A percentile compares a stretch with the other conserved stretches of the same genome.
These are phyloP conservation scores for Paecilomyces formosus DNA, from an alignment of 2,329 filamentous ascomycete species.

Conservation along the genomic window DNA sequence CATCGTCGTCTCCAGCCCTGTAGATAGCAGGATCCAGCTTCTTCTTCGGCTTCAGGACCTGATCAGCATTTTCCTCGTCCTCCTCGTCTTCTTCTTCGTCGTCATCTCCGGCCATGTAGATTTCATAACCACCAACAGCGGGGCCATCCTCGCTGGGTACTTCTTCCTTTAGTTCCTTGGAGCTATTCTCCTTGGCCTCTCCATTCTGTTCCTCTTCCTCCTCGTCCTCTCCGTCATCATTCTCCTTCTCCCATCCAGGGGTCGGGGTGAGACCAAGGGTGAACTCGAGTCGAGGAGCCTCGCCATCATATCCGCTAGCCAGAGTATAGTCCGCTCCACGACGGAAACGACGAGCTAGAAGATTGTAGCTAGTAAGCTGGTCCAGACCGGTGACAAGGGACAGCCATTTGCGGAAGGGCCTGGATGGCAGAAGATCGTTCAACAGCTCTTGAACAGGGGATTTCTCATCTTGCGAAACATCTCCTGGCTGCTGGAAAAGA, in stretches of 20 bases:
- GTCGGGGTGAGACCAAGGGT: constrained; percentile 83
- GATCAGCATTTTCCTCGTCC: constrained; percentile 20
- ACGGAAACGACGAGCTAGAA: constrained; percentile 81
- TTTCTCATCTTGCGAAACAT: constrained; percentile 23
- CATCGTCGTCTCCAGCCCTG: constrained; percentile 62
- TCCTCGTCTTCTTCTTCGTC: constrained; percentile 49
- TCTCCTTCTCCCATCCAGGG: constrained; percentile 71
- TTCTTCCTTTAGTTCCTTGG: constrained; percentile 20
- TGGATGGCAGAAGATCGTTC: constrained; percentile 73
- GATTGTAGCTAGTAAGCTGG: constrained; percentile 60
- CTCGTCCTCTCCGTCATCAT: constrained; percentile 46
- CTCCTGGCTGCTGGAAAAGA: constrained; percentile 61
- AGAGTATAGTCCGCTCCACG: constrained; percentile 85
- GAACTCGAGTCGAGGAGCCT: constrained; percentile 71
- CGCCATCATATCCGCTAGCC: constrained; percentile 70
- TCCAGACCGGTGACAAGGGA: constrained; percentile 68
- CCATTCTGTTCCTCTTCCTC: constrained; percentile 31
- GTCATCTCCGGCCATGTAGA: constrained; percentile 83
- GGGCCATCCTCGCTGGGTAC: constrained; percentile 28
- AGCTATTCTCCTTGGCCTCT: constrained; percentile 3
- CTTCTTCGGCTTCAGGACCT: constrained; percentile 19
- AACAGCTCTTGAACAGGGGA: constrained; percentile 66
- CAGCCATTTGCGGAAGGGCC: constrained; percentile 84
- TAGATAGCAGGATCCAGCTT: constrained; percentile 75
- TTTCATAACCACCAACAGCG: constrained; percentile 47